These are phyloP conservation scores for Aspergillus arachidicola DNA, from an alignment of 2,329 filamentous ascomycete species.

Conservation along the genomic window DNA sequence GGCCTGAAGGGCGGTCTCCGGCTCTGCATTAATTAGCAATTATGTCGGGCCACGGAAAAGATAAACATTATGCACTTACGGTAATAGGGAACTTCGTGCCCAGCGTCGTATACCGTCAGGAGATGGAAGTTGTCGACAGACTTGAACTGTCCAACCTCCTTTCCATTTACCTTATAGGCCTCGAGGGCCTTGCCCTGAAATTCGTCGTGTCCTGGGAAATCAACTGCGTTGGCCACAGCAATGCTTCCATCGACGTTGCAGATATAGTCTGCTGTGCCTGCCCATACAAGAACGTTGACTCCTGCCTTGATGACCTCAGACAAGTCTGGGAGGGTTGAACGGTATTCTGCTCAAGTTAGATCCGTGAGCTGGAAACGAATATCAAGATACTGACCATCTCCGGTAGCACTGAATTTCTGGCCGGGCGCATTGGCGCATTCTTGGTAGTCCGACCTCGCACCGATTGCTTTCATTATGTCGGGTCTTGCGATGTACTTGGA, in stretches of 20 bases:
- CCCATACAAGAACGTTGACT: slow-evolving; percentile 56
- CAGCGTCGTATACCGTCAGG: slow-evolving; percentile 52
- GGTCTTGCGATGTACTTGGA: slow-evolving; percentile 42
- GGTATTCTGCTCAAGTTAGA: slow-evolving; percentile 34
- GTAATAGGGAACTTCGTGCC: slow-evolving; percentile 55
- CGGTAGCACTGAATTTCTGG: slow-evolving; percentile 43
- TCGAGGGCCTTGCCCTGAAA: slow-evolving; percentile 44
- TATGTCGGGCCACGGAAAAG: slow-evolving; percentile 16
- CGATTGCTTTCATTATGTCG: slow-evolving; percentile 47
- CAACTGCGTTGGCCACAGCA: slow-evolving; percentile 50
- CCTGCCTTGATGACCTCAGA: slow-evolving; percentile 52
- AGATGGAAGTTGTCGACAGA: slow-evolving; percentile 53
- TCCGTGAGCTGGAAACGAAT: slow-evolving; percentile 3
- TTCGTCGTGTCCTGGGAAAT: slow-evolving; percentile 43
- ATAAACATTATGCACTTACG: slow-evolving; percentile 37
- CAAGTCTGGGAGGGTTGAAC: slow-evolving; percentile 50
- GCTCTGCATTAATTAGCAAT: slow-evolving; percentile 33
- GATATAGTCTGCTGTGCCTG: slow-evolving; percentile 61
- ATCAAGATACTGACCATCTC: slow-evolving; percentile 37
- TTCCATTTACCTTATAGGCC: slow-evolving; percentile 54
- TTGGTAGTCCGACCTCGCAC: slow-evolving; percentile 45
- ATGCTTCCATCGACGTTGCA: slow-evolving; percentile 61
- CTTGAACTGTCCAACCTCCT: slow-evolving; percentile 55
- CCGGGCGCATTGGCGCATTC: slow-evolving; percentile 46
- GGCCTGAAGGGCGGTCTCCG: slow-evolving; percentile 48